Evolutionary conservation across 2,329 filamentous ascomycete species (phyloP), one percentile per base, ranked within the genome.

Genomic region (Myriosclerotinia duriaeana): DNA sequence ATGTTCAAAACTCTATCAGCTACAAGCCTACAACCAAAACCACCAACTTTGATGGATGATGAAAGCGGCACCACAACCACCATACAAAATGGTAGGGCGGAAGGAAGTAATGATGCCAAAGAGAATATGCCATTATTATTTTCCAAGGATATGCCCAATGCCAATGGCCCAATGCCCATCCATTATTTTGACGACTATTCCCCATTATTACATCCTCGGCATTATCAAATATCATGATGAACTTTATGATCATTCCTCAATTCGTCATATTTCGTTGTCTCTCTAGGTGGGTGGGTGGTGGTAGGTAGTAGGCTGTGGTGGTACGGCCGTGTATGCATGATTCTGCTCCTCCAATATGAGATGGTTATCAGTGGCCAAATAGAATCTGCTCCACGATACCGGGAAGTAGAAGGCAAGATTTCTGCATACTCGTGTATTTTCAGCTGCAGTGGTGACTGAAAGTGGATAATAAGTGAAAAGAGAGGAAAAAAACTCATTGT

Each of bases 271-370:
- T 64, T 26, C 38, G 40, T 42, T 63, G 40, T 53, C 50, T 55
- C 42, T 42, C 38, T 34, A 54, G 54, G 48, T 44, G 55, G 54
- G 48, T 44, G 55, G 26, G 26, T 26, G 26, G 26, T 26, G 26
- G 26, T 26, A 26, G 26, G n/a, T 44, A n/a, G 44, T 61, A 36
- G 65, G 65, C 58, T 54, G 58, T 46, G 17, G 44, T 62, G 58
- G 56, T 63, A 66, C 65, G 40, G 58, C 58, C 58, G 65, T 66
- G 58, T 50, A 66, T 55, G 42, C 42, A 62, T 66, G 56, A 54
- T 34, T 38, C 34, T 40, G 6, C 17, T 48, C 2, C 26, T 60
- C 36, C 26, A 5, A 44, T 20, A 30, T 50, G 56, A 44, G 55
- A 50, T 65, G 65, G 17, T 6, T 20, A 40, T 34, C 12, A 64